These are phyloP conservation scores for Beta vulgaris DNA, from an alignment of 148 eudicot species.

Conservation along the genomic window DNA sequence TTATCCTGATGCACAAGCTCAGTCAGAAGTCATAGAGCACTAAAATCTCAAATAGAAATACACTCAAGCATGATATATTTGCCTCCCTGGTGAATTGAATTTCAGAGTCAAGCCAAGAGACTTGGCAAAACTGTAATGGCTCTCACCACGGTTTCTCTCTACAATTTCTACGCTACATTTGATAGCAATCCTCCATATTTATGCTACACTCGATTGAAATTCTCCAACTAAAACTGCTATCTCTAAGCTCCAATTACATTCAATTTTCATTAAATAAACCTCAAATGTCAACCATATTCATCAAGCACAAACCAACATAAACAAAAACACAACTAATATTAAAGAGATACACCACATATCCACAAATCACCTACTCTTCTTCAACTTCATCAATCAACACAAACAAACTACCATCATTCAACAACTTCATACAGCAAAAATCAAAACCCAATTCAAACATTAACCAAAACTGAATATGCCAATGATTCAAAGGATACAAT, in stretches of 20 bases:
- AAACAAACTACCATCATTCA: neutral
- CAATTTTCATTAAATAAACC: neutral
- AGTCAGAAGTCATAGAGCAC: neutral
- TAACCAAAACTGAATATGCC: neutral
- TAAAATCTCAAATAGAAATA: neutral
- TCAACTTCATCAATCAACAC: neutral
- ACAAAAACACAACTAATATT: neutral
- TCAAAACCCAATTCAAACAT: neutral
- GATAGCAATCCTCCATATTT: neutral
- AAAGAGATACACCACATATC: neutral
- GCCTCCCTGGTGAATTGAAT: no score
- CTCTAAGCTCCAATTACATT: neutral
- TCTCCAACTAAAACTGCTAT: neutral
- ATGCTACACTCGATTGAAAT: neutral
- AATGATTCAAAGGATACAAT: conserved; percentile 49
- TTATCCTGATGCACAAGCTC: neutral
- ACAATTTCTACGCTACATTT: neutral
- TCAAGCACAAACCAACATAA: neutral
- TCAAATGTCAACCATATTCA: neutral
- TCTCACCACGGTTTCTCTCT: neutral
- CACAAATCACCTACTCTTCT: neutral
- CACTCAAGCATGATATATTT: neutral
- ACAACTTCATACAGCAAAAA: neutral
- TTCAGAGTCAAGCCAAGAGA: neutral
- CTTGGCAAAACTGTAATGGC: neutral